Conservation (phyloP, 768 basidiomycete genomes). For the Artomyces pyxidatus region DNA sequence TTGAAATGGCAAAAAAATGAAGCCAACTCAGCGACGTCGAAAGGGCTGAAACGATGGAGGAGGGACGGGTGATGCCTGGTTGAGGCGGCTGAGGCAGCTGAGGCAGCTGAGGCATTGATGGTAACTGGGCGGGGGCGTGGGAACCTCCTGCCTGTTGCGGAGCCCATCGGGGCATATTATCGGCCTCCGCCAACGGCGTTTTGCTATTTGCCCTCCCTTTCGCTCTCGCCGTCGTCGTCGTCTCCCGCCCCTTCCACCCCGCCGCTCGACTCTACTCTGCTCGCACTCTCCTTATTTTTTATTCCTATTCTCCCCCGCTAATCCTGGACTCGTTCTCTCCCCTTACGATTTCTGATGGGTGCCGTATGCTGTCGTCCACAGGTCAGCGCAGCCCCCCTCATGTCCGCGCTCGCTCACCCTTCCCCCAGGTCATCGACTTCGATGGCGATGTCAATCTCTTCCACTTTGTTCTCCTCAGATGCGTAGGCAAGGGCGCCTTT, state of each 20-base stretch:
- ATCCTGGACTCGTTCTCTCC: neutral
- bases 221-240: neutral
- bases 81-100: too few species aligned
- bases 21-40: conserved; percentile 9
- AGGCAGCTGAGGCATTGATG: too few species aligned
- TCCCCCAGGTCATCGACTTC: conserved; percentile 79
- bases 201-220: neutral
- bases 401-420: neutral
- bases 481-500: conserved; percentile 98
- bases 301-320: neutral
- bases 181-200: too few species aligned
- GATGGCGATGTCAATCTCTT: conserved; percentile 95
- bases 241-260: neutral
- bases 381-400: conserved; percentile 36
- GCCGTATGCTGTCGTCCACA: conserved; percentile 79
- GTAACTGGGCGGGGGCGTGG: too few species aligned
- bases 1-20: too few species aligned
- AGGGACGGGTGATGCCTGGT: too few species aligned
- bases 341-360: conserved; percentile 45
- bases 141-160: too few species aligned
- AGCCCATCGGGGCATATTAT: neutral
- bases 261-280: neutral
- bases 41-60: too few species aligned
- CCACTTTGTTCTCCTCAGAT: conserved; percentile 89
- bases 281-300: neutral